A percentile compares a stretch with the other conserved stretches of the same genome.
Conservation (phyloP, 2,329 filamentous ascomycete genomes). For the Verticillium isaacii region DNA sequence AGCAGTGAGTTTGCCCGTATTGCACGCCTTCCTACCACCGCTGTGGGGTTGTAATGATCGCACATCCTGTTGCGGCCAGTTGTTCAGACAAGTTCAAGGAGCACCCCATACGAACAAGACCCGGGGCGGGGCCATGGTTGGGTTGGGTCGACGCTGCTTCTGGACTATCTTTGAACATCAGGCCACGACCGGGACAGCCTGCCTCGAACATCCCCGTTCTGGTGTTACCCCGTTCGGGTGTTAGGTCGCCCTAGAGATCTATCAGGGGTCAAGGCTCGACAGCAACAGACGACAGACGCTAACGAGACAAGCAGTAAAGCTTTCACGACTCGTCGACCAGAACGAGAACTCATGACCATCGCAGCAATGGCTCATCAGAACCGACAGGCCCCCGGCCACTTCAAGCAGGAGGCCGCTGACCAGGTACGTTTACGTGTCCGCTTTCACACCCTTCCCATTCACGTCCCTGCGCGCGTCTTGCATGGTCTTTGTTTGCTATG, state of each 20-base stretch:
- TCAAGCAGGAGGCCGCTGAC: constrained; percentile 24
- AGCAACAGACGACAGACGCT: constrained; percentile 14
- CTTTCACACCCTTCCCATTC: constrained; percentile 3
- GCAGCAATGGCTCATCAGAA: constrained; percentile 15
- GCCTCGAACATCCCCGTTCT: constrained; percentile 12
- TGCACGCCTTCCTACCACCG: not conserved
- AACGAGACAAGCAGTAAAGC: constrained; percentile 2
- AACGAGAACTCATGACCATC: constrained; percentile 13
- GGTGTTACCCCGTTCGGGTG: not conserved
- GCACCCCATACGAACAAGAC: not conserved
- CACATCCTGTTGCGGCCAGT: constrained; percentile 3
- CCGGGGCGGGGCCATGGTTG: not conserved
- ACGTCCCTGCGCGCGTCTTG: not conserved
- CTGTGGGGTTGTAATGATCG: constrained; percentile 8
- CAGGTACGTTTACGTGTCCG: constrained; percentile 18
- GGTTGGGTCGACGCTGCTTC: not conserved
- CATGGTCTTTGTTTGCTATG: not conserved
- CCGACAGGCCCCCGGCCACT: constrained; percentile 14
- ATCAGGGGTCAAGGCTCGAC: constrained; percentile 12
- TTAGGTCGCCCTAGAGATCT: constrained; percentile 1
- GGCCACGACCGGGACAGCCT: not conserved
- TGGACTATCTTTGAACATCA: constrained; percentile 2
- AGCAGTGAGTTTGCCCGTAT: not conserved
- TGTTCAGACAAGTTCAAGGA: not conserved
- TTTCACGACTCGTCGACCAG: not conserved